A percentile compares a stretch with the other conserved stretches of the same genome.
Evolutionary conservation across 108 stramenopile genomes (phyloP).

Genomic region (Cylindrotheca fusiformis): DNA sequence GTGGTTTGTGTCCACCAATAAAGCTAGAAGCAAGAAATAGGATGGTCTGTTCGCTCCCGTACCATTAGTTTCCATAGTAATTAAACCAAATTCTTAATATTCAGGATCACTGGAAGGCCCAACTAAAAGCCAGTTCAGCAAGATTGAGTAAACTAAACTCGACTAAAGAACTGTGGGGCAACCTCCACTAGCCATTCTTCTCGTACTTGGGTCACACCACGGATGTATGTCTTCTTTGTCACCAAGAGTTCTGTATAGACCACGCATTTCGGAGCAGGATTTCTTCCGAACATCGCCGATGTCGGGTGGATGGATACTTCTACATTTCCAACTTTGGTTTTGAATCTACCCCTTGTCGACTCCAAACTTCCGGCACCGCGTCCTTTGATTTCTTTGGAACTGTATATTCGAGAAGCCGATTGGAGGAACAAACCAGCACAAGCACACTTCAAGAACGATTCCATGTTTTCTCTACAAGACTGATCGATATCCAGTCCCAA

Average conservation of each 20-base stretch:
- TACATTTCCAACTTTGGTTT: conserved; percentile 84
- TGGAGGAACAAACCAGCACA: conserved; percentile 92
- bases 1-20: background rate
- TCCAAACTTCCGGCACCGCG: conserved; percentile 64
- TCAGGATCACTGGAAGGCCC: no score
- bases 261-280: conserved; percentile 90
- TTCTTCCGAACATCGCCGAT: conserved; percentile 87
- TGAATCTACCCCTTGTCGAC: conserved; percentile 83
- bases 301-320: conserved; percentile 93
- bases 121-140: no score
- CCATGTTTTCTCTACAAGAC: conserved; percentile 62
- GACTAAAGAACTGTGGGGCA: conserved; percentile 39
- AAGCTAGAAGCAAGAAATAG: no score
- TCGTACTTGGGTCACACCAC: conserved; percentile 79
- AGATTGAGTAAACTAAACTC: no score
- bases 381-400: conserved; percentile 49
- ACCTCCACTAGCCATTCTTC: conserved; percentile 82
- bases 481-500: conserved; percentile 58
- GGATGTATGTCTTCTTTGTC: conserved; percentile 80
- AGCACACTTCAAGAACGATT: conserved; percentile 78
- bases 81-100: no score
- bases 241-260: conserved; percentile 91
- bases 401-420: conserved; percentile 55
- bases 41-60: no score
- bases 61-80: no score